phyloP scores from a whole-genome alignment of 805 yeast species.

The Wickerhamiella galacta region DNA sequence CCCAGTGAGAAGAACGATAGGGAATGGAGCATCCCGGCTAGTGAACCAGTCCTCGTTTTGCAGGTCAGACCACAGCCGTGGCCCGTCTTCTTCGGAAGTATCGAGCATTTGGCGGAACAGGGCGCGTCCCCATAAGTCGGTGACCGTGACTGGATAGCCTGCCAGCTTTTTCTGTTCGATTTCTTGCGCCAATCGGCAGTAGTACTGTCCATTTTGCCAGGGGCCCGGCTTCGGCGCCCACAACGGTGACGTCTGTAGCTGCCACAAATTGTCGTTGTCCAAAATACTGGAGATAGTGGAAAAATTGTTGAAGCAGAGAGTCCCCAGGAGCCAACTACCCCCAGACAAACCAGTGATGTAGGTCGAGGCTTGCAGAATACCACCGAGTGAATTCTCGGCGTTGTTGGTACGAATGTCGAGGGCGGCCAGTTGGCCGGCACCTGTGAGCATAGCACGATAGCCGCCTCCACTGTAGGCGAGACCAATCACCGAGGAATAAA shows the following conservation, averaged over 20 bases:
- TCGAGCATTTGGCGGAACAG: constrained; percentile 46
- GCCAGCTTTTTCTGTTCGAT: constrained; percentile 29
- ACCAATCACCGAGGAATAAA: constrained; percentile 3
- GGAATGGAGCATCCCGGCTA: constrained; percentile 45
- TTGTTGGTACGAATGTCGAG: constrained; percentile 1
- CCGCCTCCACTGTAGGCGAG: constrained; percentile 6
- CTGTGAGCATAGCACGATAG: constrained; percentile 4
- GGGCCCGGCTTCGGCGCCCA: background rate
- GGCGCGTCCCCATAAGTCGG: constrained; percentile 62
- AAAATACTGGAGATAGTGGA: constrained; percentile 1
- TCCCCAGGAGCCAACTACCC: constrained; percentile 50
- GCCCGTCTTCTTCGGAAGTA: constrained; percentile 33
- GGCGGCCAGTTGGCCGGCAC: constrained; percentile 3
- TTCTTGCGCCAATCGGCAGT: constrained; percentile 1
- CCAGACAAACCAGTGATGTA: constrained; percentile 53
- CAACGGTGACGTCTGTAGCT: constrained; percentile 1
- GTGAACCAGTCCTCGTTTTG: constrained; percentile 40
- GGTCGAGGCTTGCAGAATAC: constrained; percentile 33
- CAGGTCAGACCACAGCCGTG: constrained; percentile 33
- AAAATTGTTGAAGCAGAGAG: constrained; percentile 25
- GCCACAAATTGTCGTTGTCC: constrained; percentile 1
- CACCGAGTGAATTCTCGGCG: constrained; percentile 22
- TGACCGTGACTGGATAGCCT: constrained; percentile 42
- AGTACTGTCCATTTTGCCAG: background rate
- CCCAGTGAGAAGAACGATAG: constrained; percentile 30